These are phyloP conservation scores for Davidsoniella eucalypti DNA, from an alignment of 2,329 filamentous ascomycete species.

Conservation along the genomic window DNA sequence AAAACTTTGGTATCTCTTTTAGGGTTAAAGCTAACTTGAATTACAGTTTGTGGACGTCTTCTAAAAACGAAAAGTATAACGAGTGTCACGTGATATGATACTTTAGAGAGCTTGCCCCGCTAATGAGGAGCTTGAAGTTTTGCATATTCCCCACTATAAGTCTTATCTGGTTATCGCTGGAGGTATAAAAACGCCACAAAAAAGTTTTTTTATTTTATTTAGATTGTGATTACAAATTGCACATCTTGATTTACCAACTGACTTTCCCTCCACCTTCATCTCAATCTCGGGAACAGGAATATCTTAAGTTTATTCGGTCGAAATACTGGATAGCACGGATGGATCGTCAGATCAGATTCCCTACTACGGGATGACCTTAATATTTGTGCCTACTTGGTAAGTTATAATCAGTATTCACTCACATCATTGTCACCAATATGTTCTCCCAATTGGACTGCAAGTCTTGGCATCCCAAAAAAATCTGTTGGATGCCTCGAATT, in stretches of 20 bases:
- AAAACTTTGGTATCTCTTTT: no score
- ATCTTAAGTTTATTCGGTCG: conserved; percentile 3
- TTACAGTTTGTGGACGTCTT: no score
- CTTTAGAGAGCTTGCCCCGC: background rate
- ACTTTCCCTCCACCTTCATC: no score
- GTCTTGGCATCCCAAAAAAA: no score
- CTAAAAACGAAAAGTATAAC: no score
- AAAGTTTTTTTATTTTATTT: no score
- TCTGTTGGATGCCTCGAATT: background rate
- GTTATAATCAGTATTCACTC: background rate
- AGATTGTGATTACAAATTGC: no score
- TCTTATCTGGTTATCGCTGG: background rate
- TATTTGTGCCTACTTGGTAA: conserved; percentile 4
- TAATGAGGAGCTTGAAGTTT: no score
- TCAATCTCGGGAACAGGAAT: background rate
- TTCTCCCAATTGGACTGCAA: no score
- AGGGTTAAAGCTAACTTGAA: no score
- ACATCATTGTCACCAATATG: background rate
- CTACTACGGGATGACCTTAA: conserved; percentile 9
- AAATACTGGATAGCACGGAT: conserved; percentile 10
- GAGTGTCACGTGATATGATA: background rate
- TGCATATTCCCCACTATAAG: background rate
- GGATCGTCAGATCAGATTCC: conserved; percentile 9
- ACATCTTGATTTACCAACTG: no score
- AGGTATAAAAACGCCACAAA: background rate